A percentile compares a stretch with the other conserved stretches of the same genome.
Conservation (phyloP, 2,329 filamentous ascomycete species). For the Hypomyces perniciosus region DNA sequence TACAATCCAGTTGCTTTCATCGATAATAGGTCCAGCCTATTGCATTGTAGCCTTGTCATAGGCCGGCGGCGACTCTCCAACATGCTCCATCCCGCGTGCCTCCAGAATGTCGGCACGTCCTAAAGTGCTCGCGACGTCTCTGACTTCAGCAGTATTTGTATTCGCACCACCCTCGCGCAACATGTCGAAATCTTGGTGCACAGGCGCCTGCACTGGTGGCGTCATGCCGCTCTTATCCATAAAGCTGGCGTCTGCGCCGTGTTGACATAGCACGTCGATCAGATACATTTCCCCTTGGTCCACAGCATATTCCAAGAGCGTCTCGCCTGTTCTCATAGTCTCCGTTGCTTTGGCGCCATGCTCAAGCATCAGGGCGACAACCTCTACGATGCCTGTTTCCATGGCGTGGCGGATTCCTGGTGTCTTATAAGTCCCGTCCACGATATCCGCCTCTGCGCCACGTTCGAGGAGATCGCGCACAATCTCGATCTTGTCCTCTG, state of each 20-base stretch:
- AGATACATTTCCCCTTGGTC: slow-evolving; percentile 19
- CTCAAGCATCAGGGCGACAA: slow-evolving; percentile 23
- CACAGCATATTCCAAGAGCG: slow-evolving; percentile 27
- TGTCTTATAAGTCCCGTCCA: slow-evolving; percentile 18
- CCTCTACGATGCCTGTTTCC: slow-evolving; percentile 19
- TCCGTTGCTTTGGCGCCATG: slow-evolving; percentile 24
- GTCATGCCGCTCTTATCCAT: slow-evolving; percentile 25
- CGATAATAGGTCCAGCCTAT: no score
- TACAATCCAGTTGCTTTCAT: no score
- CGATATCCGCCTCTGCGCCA: slow-evolving; percentile 27
- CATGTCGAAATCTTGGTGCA: slow-evolving; percentile 22
- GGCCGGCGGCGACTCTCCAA: background rate
- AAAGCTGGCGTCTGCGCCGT: slow-evolving; percentile 29
- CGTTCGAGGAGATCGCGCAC: slow-evolving; percentile 28
- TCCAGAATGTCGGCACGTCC: slow-evolving; percentile 21
- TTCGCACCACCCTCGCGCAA: slow-evolving; percentile 24
- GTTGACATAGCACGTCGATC: slow-evolving; percentile 22
- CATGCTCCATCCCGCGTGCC: slow-evolving; percentile 17
- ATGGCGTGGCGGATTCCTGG: slow-evolving; percentile 22
- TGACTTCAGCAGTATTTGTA: slow-evolving; percentile 16
- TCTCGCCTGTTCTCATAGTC: slow-evolving; percentile 25
- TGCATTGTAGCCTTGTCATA: background rate
- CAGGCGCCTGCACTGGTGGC: slow-evolving; percentile 28
- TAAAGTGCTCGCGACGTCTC: slow-evolving; percentile 22
- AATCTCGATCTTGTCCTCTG: slow-evolving; percentile 21